Evolutionary conservation across 2,329 filamentous ascomycete species (phyloP).

Genomic region (Cercospora citrullina): DNA sequence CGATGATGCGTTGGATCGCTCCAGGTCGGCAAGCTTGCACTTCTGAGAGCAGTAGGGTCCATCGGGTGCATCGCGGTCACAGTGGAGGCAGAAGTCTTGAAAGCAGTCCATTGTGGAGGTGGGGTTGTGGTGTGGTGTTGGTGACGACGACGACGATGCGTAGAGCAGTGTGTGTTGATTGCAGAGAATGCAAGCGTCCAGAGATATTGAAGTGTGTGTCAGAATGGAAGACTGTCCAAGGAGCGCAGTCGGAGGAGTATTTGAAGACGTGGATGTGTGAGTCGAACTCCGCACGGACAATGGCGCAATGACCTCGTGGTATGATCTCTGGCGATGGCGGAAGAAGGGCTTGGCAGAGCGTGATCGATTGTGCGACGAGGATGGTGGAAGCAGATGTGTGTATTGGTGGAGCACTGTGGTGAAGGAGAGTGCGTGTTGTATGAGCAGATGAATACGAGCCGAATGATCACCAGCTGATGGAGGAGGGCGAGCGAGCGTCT

Average conservation of each 20-base stretch:
- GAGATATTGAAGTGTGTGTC: background rate
- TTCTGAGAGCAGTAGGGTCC: constrained; percentile 90
- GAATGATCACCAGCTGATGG: background rate
- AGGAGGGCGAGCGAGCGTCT: background rate
- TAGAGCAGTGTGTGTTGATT: background rate
- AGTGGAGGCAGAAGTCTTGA: constrained; percentile 90
- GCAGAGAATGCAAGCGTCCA: background rate
- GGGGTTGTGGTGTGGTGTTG: constrained; percentile 6
- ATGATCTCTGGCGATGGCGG: constrained; percentile 21
- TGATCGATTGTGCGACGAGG: background rate
- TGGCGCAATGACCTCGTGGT: constrained; percentile 29
- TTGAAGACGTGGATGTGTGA: constrained; percentile 23
- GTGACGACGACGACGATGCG: background rate
- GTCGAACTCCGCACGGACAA: constrained; percentile 26
- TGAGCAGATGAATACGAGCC: constrained; percentile 7
- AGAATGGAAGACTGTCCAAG: constrained; percentile 7
- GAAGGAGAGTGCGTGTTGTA: constrained; percentile 13
- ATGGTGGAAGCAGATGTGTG: constrained; percentile 10
- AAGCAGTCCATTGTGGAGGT: constrained; percentile 64
- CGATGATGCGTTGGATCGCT: constrained; percentile 57
- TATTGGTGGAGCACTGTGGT: background rate
- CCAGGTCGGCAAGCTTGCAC: constrained; percentile 84
- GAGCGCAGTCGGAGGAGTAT: constrained; percentile 16
- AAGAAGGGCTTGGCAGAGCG: constrained; percentile 10
- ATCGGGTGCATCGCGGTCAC: constrained; percentile 83